Percentiles rank a stretch among this genome's conserved stretches.
Evolutionary conservation across 208 protist genomes (phyloP).

Genomic region (Leptomonas seymouri): DNA sequence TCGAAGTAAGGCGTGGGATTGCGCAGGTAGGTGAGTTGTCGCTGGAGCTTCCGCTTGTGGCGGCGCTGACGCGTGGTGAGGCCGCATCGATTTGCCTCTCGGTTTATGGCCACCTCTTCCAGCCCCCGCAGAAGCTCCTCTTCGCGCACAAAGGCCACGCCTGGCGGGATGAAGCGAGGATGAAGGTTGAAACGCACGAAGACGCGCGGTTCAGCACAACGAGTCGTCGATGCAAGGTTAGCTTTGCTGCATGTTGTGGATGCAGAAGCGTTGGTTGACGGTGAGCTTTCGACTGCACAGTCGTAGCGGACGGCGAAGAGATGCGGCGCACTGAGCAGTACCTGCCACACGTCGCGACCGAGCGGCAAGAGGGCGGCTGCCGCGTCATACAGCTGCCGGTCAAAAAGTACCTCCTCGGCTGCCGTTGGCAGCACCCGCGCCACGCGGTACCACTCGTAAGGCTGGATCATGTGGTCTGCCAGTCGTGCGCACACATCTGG

Average conservation of each 20-base stretch:
- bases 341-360: constrained; percentile 62
- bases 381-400: constrained; percentile 34
- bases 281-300: not conserved
- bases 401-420: constrained; percentile 39
- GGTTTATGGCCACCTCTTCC: constrained; percentile 37
- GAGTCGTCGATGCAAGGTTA: too few relatives aligned
- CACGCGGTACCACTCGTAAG: constrained; percentile 83
- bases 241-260: not conserved
- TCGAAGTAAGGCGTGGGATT: constrained; percentile 76
- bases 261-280: not conserved
- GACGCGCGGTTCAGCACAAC: constrained; percentile 9
- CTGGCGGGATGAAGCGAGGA: constrained; percentile 31
- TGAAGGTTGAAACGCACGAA: constrained; percentile 56
- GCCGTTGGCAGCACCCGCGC: constrained; percentile 67
- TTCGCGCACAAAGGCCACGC: constrained; percentile 20
- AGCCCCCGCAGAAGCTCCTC: constrained; percentile 18
- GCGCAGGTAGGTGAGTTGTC: constrained; percentile 60
- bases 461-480: constrained; percentile 47
- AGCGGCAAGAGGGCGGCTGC: constrained; percentile 49
- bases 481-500: constrained; percentile 20
- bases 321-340: constrained; percentile 68
- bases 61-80: constrained; percentile 34
- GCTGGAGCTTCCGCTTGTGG: constrained; percentile 47
- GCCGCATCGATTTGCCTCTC: constrained; percentile 31
- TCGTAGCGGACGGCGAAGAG: constrained; percentile 32